Evolutionary conservation across 345 rosid genomes (phyloP).

Genomic region (Hibiscus tridactylites): DNA sequence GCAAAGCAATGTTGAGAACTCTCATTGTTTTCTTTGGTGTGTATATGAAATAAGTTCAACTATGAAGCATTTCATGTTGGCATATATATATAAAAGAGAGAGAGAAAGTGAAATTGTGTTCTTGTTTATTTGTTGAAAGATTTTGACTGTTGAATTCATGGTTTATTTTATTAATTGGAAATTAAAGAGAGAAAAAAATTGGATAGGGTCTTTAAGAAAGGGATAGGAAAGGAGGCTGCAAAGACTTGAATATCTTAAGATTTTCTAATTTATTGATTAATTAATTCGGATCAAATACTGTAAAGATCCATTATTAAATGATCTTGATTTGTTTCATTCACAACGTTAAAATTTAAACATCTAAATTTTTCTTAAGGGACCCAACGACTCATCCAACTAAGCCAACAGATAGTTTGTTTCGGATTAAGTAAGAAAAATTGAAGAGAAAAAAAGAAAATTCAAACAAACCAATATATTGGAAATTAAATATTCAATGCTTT

Average conservation of each 20-base stretch:
- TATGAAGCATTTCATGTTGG: background rate
- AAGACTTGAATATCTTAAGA: background rate
- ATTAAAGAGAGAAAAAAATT: background rate
- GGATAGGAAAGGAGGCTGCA: background rate
- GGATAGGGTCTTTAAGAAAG: constrained; percentile 17
- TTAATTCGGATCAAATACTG: no score
- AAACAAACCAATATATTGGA: no score
- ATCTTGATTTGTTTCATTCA: no score
- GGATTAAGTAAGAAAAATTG: no score
- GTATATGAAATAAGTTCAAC: background rate
- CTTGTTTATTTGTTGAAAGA: constrained; percentile 7
- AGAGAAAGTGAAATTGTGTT: background rate
- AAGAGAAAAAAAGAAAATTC: no score
- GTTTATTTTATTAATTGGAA: background rate
- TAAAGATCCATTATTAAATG: no score
- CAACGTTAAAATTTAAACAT: no score
- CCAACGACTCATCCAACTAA: no score
- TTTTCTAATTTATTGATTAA: background rate
- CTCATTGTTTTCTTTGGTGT: background rate
- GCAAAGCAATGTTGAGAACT: constrained; percentile 11
- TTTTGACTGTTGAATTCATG: constrained; percentile 29
- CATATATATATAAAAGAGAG: background rate
- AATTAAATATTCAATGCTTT: no score
- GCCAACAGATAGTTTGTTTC: no score
- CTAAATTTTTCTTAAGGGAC: no score